Percentiles rank a stretch among this genome's conserved stretches.
Evolutionary conservation across 1,139 yeast species (phyloP).

Genomic region (Hanseniaspora uvarum): DNA sequence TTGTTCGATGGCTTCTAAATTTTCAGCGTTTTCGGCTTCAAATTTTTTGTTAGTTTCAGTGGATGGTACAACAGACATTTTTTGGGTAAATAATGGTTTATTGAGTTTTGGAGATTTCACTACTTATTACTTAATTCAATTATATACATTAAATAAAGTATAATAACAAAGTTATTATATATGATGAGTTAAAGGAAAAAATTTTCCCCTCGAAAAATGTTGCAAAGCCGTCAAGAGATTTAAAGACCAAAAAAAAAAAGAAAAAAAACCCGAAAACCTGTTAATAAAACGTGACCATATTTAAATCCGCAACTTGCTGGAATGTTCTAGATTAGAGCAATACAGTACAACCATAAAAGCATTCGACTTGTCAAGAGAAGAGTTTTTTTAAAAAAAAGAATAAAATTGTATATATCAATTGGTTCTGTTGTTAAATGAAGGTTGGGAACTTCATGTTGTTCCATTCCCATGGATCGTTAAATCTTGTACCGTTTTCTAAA

Average conservation of each 20-base stretch:
- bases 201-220: not conserved
- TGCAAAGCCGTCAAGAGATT: not conserved
- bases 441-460: slow-evolving; percentile 30
- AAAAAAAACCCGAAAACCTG: not conserved
- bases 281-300: not conserved
- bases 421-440: slow-evolving; percentile 29
- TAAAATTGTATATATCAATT: no score
- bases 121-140: no score
- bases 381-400: not conserved
- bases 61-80: slow-evolving; percentile 13
- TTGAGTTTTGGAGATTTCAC: no score
- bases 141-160: no score
- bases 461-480: slow-evolving; percentile 83
- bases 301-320: not conserved
- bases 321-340: not conserved
- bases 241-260: not conserved
- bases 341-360: not conserved
- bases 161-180: no score
- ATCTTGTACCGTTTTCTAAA: slow-evolving; percentile 62
- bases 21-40: slow-evolving; percentile 50
- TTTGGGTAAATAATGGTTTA: not conserved
- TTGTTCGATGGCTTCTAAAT: slow-evolving; percentile 69
- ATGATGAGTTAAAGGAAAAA: no score
- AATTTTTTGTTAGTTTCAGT: slow-evolving; percentile 32
- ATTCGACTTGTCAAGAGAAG: no score